These are phyloP conservation scores for Cladosporium sp. DNA, from an alignment of 2,329 filamentous ascomycete genomes.

Conservation along the genomic window DNA sequence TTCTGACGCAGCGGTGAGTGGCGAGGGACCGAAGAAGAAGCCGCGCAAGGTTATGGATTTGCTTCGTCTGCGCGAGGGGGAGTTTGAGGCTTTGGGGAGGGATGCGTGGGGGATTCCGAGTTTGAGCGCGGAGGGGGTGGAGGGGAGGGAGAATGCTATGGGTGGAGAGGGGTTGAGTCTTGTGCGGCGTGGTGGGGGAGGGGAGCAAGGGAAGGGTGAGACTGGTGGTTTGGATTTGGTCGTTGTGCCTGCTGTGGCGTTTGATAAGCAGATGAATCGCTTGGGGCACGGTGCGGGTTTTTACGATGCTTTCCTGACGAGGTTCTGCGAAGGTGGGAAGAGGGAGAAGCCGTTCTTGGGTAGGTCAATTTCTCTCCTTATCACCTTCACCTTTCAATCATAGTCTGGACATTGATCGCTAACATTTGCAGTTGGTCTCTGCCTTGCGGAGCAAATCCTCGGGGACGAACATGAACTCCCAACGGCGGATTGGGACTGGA, in stretches of 20 bases:
- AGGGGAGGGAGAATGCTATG: conserved; percentile 66
- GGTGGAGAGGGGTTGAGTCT: conserved; percentile 52
- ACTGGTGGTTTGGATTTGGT: conserved; percentile 68
- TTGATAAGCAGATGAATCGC: conserved; percentile 69
- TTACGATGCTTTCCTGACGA: conserved; percentile 87
- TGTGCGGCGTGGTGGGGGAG: conserved; percentile 28
- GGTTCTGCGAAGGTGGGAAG: conserved; percentile 50
- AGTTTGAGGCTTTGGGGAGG: conserved; percentile 70
- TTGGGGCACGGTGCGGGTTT: conserved; percentile 94
- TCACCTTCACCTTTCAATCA: conserved; percentile 12
- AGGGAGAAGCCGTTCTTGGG: conserved; percentile 54
- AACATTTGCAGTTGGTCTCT: conserved; percentile 60
- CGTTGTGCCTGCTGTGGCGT: conserved; percentile 87
- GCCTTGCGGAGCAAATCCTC: conserved; percentile 80
- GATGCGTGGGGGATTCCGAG: conserved; percentile 97
- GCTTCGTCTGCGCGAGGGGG: conserved; percentile 69
- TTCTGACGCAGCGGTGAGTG: neutral
- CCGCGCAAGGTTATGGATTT: conserved; percentile 83
- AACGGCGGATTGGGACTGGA: conserved; percentile 70
- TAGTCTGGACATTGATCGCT: neutral
- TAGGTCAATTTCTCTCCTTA: no score
- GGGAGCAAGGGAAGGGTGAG: conserved; percentile 21
- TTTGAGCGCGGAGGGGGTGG: conserved; percentile 61
- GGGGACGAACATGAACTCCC: conserved; percentile 62
- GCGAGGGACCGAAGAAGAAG: neutral